Evolutionary conservation across 2,329 filamentous ascomycete genomes (phyloP).

Genomic region (Alternaria viburni): DNA sequence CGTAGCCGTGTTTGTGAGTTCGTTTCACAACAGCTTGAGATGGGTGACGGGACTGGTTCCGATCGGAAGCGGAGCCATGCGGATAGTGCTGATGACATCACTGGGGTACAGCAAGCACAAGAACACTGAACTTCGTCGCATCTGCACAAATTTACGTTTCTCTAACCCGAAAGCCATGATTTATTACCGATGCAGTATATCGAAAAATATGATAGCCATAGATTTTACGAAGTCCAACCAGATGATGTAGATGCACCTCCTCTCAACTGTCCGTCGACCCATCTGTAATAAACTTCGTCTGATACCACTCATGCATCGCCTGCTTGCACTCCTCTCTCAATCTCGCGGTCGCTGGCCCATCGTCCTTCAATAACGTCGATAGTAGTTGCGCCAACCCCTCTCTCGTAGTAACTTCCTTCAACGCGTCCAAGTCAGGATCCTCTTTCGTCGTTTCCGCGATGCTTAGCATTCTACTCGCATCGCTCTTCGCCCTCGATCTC

Average conservation of each 20-base stretch:
- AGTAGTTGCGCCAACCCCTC: slow-evolving; percentile 35
- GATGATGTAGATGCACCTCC: background rate
- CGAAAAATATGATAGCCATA: background rate
- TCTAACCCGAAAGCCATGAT: background rate
- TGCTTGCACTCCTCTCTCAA: slow-evolving; percentile 20
- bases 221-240: background rate
- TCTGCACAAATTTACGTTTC: background rate
- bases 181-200: background rate
- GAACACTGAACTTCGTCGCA: too few species aligned
- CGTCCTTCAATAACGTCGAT: slow-evolving; percentile 25
- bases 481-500: slow-evolving; percentile 10
- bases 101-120: background rate
- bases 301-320: slow-evolving; percentile 29
- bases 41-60: slow-evolving; percentile 17
- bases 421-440: slow-evolving; percentile 10
- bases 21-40: slow-evolving; percentile 4
- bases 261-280: background rate
- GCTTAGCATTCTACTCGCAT: slow-evolving; percentile 17
- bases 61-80: slow-evolving; percentile 20
- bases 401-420: slow-evolving; percentile 31
- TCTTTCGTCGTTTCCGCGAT: slow-evolving; percentile 15
- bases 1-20: background rate
- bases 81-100: slow-evolving; percentile 13
- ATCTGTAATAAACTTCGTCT: slow-evolving; percentile 3
- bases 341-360: slow-evolving; percentile 11